Percentiles rank a stretch among this genome's conserved stretches.
phyloP scores from a whole-genome alignment of 192 early-diverging fungal species.

The Lunasporangiospora selenospora region DNA sequence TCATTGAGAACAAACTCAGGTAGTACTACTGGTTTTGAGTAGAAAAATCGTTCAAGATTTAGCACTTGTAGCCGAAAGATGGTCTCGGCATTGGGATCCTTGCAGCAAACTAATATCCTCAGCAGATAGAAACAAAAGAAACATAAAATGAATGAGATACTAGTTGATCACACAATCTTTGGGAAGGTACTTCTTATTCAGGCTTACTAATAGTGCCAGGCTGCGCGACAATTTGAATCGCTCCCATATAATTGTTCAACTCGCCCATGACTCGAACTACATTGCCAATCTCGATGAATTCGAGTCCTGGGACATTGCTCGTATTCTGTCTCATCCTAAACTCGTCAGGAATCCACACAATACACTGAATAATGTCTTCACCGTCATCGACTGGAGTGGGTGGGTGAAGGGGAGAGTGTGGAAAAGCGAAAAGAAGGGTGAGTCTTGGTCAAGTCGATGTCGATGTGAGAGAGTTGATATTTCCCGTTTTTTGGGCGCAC shows the following conservation, averaged over 20 bases:
- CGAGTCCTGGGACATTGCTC: not conserved
- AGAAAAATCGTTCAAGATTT: conserved; percentile 20
- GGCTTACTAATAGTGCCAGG: conserved; percentile 26
- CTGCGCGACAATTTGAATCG: conserved; percentile 17
- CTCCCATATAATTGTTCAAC: conserved; percentile 1
- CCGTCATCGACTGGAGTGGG: conserved; percentile 30
- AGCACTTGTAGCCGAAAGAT: conserved; percentile 29
- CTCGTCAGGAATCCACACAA: conserved; percentile 44
- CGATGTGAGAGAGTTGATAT: not conserved
- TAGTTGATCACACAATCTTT: not conserved
- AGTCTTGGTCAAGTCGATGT: too few relatives aligned
- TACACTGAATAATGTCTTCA: conserved; percentile 19
- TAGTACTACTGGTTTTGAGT: conserved; percentile 8
- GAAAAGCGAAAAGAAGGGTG: not conserved
- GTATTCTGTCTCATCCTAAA: conserved; percentile 9
- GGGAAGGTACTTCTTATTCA: too few relatives aligned
- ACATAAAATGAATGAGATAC: not conserved
- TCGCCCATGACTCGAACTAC: conserved; percentile 9
- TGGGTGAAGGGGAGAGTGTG: not conserved
- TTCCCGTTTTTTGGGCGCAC: conserved; percentile 1
- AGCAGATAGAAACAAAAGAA: not conserved
- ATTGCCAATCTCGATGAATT: conserved; percentile 8
- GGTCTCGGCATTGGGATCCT: conserved; percentile 37
- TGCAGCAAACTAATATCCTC: conserved; percentile 1
- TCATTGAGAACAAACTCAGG: conserved; percentile 18